Percentiles rank a stretch among this genome's conserved stretches.
Evolutionary conservation across 495 filamentous ascomycete species (phyloP).

Genomic region (Aspergillus incahuasiensis): DNA sequence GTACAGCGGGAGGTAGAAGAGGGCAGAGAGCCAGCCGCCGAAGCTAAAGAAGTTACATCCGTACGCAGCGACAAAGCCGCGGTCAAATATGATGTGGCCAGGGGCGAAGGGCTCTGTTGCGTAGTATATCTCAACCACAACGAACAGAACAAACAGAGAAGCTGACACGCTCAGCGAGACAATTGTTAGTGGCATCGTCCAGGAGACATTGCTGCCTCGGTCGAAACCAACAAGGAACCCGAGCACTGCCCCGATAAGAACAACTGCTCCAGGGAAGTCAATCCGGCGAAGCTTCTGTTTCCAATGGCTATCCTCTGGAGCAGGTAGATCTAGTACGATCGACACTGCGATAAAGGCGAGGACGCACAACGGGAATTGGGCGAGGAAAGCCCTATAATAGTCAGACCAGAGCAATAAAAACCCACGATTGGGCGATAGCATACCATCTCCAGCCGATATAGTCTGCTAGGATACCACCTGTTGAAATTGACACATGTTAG

Average conservation of each 20-base stretch:
- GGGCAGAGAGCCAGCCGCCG: conserved; percentile 55
- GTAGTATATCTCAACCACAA: conserved; percentile 66
- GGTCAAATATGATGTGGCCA: conserved; percentile 70
- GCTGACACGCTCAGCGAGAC: conserved; percentile 53
- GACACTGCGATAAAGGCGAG: conserved; percentile 62
- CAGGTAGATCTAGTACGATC: conserved; percentile 58
- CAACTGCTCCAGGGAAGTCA: conserved; percentile 72
- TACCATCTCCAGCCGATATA: conserved; percentile 80
- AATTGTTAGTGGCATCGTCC: conserved; percentile 57
- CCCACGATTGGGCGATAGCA: conserved; percentile 11
- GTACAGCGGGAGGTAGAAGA: conserved; percentile 78
- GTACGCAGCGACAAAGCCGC: conserved; percentile 63
- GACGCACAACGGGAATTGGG: conserved; percentile 65
- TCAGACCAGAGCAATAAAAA: neutral
- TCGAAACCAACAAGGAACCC: conserved; percentile 72
- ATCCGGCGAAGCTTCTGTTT: conserved; percentile 63
- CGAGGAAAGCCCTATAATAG: conserved; percentile 58
- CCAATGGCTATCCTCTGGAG: conserved; percentile 51
- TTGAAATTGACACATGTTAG: conserved; percentile 1
- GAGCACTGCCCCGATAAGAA: conserved; percentile 68
- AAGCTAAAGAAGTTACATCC: conserved; percentile 75
- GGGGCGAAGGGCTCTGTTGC: conserved; percentile 77
- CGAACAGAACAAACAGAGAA: conserved; percentile 61
- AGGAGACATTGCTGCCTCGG: conserved; percentile 69
- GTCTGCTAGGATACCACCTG: conserved; percentile 66